Evolutionary conservation across 371 early-diverging fungal species (phyloP).

Genomic region (Chytridiales sp.): DNA sequence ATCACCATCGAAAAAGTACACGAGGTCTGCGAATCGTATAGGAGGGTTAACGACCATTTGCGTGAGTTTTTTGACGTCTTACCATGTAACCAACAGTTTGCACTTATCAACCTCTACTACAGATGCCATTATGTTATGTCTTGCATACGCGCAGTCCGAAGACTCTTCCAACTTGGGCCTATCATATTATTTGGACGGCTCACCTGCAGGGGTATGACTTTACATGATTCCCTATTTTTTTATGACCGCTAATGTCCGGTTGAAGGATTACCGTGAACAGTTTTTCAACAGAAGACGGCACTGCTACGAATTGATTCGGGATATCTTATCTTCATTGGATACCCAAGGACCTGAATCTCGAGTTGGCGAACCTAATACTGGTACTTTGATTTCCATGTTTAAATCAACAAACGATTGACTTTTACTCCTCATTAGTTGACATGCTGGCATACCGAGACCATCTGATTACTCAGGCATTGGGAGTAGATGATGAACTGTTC

Average conservation of each 20-base stretch:
- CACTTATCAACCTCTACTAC: conserved; percentile 12
- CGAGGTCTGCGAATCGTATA: conserved; percentile 59
- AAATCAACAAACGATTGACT: no score
- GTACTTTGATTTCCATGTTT: no score
- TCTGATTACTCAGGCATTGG: conserved; percentile 41
- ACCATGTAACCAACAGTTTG: conserved; percentile 5
- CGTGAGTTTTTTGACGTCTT: conserved; percentile 8
- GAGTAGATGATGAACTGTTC: conserved; percentile 61
- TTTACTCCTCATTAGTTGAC: no score
- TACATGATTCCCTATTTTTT: conserved; percentile 9
- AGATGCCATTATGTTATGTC: conserved; percentile 67
- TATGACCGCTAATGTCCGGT: not conserved
- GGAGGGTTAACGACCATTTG: conserved; percentile 48
- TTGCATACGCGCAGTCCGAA: conserved; percentile 64
- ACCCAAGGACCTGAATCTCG: conserved; percentile 20
- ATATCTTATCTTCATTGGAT: conserved; percentile 25
- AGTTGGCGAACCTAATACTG: conserved; percentile 20
- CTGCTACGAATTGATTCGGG: conserved; percentile 51
- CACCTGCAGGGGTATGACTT: conserved; percentile 15
- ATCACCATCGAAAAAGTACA: conserved; percentile 58
- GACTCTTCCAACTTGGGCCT: conserved; percentile 58
- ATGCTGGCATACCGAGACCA: conserved; percentile 16
- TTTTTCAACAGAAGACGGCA: conserved; percentile 40
- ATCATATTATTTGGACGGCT: conserved; percentile 34
- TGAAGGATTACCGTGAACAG: conserved; percentile 22